Base-by-base conservation (phyloP, 2,329 filamentous ascomycete genomes). In the Chrysosporium keratinophilum region DNA sequence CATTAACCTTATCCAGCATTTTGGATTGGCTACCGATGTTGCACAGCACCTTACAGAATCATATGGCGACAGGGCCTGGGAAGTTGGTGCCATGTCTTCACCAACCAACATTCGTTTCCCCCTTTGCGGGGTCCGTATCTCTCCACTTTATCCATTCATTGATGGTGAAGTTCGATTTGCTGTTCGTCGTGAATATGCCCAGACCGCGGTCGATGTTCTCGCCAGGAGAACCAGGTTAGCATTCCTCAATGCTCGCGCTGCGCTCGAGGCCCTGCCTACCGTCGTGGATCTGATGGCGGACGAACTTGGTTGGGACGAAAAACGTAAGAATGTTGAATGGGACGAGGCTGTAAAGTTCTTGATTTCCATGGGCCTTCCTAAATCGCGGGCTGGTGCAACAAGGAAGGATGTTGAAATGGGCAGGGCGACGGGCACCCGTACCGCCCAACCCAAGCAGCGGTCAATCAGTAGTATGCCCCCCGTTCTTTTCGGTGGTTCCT, bases 1-100 rank as follows among this genome's bases (percentile, higher is more conserved):
- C 74, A 95, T 96, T 76, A 90, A 91, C 70, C 76, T 96, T 35
- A 93, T 95, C 65, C 89, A 96, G 70, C 87, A 95, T 72, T 95
- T 88, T 66, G 88, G 88, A 58, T 74, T 96, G 54, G 90, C 95
- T 71, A 95, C 88, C 15, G 88, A 95, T 62, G 87, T 96, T 17
- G 90, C 90, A 43, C 87, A 88, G 72, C 89, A 96, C 70, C 78
- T 96, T 34, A 85, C 85, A 12, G 81, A 86, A 65, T 87, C 87
- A 54, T 97, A 96, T 67, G 90, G 91, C 60, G 90, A 96, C 71
- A 82, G 90, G 55, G 88, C 90, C 17, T 96, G 90, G 90, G 85
- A 85, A 14, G 88, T 96, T 19, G 89, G 87, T 7, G 81, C 87
- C 1, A 76, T 96, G 46, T 91, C 86, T 62, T 76, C 79, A 14